These are phyloP conservation scores for Oemleria cerasiformis DNA, from an alignment of 306 rosid genomes.

Conservation along the genomic window DNA sequence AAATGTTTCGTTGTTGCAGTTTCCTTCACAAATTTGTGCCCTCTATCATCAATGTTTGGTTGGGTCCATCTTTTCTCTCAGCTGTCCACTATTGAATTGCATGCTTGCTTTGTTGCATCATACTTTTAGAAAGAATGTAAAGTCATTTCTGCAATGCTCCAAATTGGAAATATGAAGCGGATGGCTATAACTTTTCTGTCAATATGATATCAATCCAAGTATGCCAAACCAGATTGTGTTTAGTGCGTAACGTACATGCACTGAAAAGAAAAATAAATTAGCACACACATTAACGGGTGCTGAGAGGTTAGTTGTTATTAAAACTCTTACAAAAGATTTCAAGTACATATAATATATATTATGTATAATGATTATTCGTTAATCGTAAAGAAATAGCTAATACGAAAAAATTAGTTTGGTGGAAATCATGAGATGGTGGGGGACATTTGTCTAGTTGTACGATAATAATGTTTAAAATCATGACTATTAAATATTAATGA, in stretches of 20 bases:
- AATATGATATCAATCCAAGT: background rate
- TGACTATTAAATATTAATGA: background rate
- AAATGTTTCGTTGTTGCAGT: slow-evolving; percentile 1
- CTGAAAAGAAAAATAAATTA: too few relatives aligned
- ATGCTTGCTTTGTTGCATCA: background rate
- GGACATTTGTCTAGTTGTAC: slow-evolving; percentile 11
- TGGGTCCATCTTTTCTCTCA: background rate
- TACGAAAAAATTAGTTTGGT: slow-evolving; percentile 16
- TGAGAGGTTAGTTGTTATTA: too few relatives aligned
- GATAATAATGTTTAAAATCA: background rate
- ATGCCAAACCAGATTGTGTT: too few relatives aligned
- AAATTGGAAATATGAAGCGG: background rate
- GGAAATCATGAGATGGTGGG: slow-evolving; percentile 29
- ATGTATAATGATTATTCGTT: too few relatives aligned
- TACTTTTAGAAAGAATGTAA: background rate
- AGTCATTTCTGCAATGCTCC: background rate
- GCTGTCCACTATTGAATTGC: background rate
- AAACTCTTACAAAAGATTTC: too few relatives aligned
- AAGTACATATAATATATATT: too few relatives aligned
- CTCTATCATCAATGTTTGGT: too few relatives aligned
- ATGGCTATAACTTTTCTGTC: background rate
- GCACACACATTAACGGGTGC: too few relatives aligned
- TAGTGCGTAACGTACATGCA: too few relatives aligned
- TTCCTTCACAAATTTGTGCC: background rate
- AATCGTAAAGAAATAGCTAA: too few relatives aligned